These are phyloP conservation scores for Primulina tabacum DNA, from an alignment of 257 asterid genomes.

Conservation along the genomic window DNA sequence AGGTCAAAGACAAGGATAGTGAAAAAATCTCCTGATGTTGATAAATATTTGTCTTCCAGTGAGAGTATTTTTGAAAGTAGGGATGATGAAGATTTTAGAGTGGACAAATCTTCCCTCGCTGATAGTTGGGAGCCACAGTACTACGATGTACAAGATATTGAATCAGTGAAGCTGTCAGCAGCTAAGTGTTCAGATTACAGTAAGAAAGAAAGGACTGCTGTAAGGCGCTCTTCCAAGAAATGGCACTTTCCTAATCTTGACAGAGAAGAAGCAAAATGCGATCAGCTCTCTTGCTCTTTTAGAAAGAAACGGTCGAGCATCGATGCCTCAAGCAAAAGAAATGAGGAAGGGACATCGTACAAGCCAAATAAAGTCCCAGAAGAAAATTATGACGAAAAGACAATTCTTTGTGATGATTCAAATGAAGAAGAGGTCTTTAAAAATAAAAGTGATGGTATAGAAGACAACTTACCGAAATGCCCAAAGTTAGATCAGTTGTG, in stretches of 20 bases:
- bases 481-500: slow-evolving; percentile 5
- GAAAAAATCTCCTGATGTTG: slow-evolving; percentile 18
- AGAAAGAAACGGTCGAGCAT: slow-evolving; percentile 13
- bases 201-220: slow-evolving; percentile 8
- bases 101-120: slow-evolving; percentile 8
- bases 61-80: slow-evolving; percentile 5
- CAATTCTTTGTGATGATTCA: not conserved
- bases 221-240: slow-evolving; percentile 13
- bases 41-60: slow-evolving; percentile 18
- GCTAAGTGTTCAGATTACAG: not conserved
- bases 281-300: slow-evolving; percentile 3
- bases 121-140: slow-evolving; percentile 1
- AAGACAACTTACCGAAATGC: not conserved
- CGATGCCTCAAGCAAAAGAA: slow-evolving; percentile 10
- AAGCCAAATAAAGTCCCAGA: not conserved
- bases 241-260: slow-evolving; percentile 4
- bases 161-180: slow-evolving; percentile 3
- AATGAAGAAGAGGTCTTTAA: slow-evolving; percentile 11
- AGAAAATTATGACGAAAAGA: slow-evolving; percentile 4
- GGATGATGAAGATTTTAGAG: slow-evolving; percentile 18
- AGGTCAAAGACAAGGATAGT: slow-evolving; percentile 23
- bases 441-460: slow-evolving; percentile 8
- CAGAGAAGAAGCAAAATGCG: not conserved
- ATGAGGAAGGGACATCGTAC: not conserved
- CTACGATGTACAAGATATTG: slow-evolving; percentile 3